Evolutionary conservation across 345 rosid genomes (phyloP), one percentile per base, ranked within the genome.

Genomic region (Aquilaria malaccensis): DNA sequence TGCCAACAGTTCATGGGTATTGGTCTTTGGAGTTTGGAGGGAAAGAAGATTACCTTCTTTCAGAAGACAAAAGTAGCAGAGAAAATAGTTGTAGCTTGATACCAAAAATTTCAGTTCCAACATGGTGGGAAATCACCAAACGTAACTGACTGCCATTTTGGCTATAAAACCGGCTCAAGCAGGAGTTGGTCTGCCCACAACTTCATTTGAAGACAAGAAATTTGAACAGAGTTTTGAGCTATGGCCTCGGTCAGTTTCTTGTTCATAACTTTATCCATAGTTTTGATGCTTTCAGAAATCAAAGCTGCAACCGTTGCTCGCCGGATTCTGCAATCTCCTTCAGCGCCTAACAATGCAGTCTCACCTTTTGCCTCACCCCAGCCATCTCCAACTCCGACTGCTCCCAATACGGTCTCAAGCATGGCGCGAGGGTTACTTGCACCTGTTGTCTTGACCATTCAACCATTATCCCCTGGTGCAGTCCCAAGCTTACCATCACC

Each of bases 401-500:
- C 22, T 22, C 31, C 62, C 10, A 46, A 59, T 12, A 22, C 62
- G 30, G 30, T 7, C 3, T 0, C 53, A 31, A 2, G 53, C 55
- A 45, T 59, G 37, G 50, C 62, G 15, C 43, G 4, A 3, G 43
- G 43, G 43, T 4, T 37, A 4, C 43, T 37, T 4, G 43, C 43
- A 37, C 43, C 43, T 4, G 50, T 33, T 59, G 43, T 6, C 30
- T 1, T n/a, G 45, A 1, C 51, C 0, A 5, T 14, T 10, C 3
- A 7, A 30, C 46, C 9, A 37, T 37, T 51, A 11, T 59, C 52
- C 6, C 15, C 7, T 9, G 50, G 30, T n/a, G 14, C 13, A 31
- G 15, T 31, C 29, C 55, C 64, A 60, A 37, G 58, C 58, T 55
- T 55, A 58, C 60, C 48, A 37, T 37, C 48, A 33, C 41, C 14